Evolutionary conservation across 331 rosid genomes (phyloP), one percentile per base, ranked within the genome.

Genomic region (Prunus yedoensis): DNA sequence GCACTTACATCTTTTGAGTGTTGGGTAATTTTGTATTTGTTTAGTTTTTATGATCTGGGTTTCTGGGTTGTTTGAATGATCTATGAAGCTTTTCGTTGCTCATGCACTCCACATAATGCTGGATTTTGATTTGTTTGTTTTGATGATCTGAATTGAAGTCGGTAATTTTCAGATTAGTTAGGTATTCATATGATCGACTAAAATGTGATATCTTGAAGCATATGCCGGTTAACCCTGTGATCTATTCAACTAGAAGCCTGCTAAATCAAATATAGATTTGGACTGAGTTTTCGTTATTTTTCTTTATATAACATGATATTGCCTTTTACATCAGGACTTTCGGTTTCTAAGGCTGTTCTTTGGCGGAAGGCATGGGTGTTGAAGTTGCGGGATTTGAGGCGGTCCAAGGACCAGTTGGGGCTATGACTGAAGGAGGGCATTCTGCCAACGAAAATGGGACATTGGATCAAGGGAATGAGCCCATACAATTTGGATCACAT

Each of bases 371-470:
- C 68, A 95, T 95, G 99, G 91, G 92, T n/a, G 86, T 90, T 45
- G 99, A 94, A 83, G 89, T 92, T 89, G 86, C 16, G 60, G 99
- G 97, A 78, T 95, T 95, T 78, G 97, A 95, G 92, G 87, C 82
- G 88, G 97, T 90, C 75, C 82, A 89, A 68, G 97, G 86, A 45
- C 99, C 97, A 10, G 54, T 63, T 68, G 99, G 88, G 59, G 79
- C 79, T 46, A 79, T 80, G 27, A 35, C 84, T 38, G 88, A 74
- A 70, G 91, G 82, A 75, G 94, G 81, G 68, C 83, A 84, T 70
- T 60, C 88, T 51, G 83, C 79, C 64, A 80, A 88, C 78, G 99
- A 88, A 71, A 92, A 90, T 78, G 97, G 96, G 8, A 84, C 76
- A 46, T 56, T 71, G 50, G 97, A 89, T 68, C 78, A 87, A 41